phyloP scores from a whole-genome alignment of 2,329 filamentous ascomycete species.

The Blastomyces percursus region DNA sequence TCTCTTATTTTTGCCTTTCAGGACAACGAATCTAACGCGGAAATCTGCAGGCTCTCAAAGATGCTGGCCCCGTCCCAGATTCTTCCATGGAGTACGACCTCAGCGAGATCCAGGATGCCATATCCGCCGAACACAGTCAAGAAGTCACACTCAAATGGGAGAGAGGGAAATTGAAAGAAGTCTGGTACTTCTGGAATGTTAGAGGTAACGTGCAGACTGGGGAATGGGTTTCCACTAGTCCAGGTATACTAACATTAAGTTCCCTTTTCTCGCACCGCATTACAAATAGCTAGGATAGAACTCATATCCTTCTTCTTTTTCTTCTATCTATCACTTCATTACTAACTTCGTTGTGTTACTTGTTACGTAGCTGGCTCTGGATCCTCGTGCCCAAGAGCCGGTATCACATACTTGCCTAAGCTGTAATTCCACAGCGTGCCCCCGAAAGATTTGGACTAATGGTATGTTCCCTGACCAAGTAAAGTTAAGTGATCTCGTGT shows the following conservation, averaged over 20 bases:
- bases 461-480: not conserved
- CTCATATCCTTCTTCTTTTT: not conserved
- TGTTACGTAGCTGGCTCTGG: conserved; percentile 38
- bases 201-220: conserved; percentile 49
- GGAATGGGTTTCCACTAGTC: conserved; percentile 47
- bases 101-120: conserved; percentile 40
- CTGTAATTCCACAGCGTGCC: not conserved
- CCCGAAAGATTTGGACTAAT: too few relatives aligned
- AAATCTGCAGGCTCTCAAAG: conserved; percentile 26
- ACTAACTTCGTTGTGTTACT: not conserved
- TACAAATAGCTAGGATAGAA: not conserved
- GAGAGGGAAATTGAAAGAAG: conserved; percentile 40
- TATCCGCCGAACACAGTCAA: conserved; percentile 39
- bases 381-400: conserved; percentile 50
- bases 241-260: conserved; percentile 26
- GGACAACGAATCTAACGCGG: not conserved
- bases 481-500: too few relatives aligned
- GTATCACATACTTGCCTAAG: conserved; percentile 52
- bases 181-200: conserved; percentile 46
- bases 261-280: not conserved
- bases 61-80: conserved; percentile 45
- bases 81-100: conserved; percentile 41
- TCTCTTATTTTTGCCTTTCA: too few relatives aligned
- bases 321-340: not conserved
- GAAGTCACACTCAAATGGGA: conserved; percentile 44